Evolutionary conservation across 1,284 basidiomycete genomes (phyloP).

Genomic region (Trichosporon sp.): DNA sequence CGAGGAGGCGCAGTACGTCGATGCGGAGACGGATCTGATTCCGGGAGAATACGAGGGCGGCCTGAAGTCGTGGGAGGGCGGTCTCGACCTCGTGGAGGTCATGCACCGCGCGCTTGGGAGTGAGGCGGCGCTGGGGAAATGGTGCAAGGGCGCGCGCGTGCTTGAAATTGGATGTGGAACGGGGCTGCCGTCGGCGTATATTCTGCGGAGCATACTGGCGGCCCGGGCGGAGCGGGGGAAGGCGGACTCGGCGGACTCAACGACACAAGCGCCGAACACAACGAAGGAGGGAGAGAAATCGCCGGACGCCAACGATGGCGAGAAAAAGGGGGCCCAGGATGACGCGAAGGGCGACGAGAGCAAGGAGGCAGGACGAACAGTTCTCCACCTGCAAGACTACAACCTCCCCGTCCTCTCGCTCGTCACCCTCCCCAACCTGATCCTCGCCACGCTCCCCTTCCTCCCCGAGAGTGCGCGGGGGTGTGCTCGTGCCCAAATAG

Average conservation of each 20-base stretch:
- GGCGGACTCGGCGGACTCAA: too few relatives aligned
- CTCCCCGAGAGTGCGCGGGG: slow-evolving; percentile 23
- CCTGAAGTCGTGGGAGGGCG: slow-evolving; percentile 96
- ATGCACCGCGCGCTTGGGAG: background rate
- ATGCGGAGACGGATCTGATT: slow-evolving; percentile 81
- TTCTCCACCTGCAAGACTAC: slow-evolving; percentile 89
- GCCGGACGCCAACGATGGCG: background rate
- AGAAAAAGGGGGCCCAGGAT: background rate
- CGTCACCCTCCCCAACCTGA: slow-evolving; percentile 78
- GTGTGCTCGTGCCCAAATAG: slow-evolving; percentile 27
- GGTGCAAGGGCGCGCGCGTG: slow-evolving; percentile 51
- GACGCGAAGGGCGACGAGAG: background rate
- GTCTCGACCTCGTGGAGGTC: slow-evolving; percentile 69
- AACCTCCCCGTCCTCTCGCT: slow-evolving; percentile 76
- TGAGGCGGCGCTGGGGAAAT: background rate
- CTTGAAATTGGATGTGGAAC: slow-evolving; percentile 90
- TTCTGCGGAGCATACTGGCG: slow-evolving; percentile 60
- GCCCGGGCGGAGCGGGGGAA: background rate
- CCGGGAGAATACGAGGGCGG: slow-evolving; percentile 94
- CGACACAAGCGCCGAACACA: too few relatives aligned
- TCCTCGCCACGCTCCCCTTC: slow-evolving; percentile 55
- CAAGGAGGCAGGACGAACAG: slow-evolving; percentile 38
- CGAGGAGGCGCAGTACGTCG: slow-evolving; percentile 54
- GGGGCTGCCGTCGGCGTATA: slow-evolving; percentile 69
- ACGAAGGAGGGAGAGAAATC: too few relatives aligned